Evolutionary conservation across 441 rosid genomes (phyloP), one percentile per base, ranked within the genome.

Genomic region (Cnidoscolus chayamansa): DNA sequence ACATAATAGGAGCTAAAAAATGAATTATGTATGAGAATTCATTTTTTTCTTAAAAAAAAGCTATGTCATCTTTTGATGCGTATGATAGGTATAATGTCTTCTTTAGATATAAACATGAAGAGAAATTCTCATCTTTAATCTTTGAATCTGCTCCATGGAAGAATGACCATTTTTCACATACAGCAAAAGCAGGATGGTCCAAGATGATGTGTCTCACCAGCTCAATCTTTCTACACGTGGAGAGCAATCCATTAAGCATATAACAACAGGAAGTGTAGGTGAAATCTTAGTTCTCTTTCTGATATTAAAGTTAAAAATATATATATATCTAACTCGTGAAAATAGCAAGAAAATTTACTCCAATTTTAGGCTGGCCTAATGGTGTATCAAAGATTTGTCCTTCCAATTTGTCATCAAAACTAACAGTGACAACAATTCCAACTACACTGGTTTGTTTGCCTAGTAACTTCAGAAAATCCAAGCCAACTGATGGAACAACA

Each of bases 171-270:
- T 35, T 35, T 35, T 35, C 40, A 35, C 40, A 35, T 55, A 47
- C 72, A 55, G 63, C 3, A 55, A 16, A 16, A 16, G 59, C 45
- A 53, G 56, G 70, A 2, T 17, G 17, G 31, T 25, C 70, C n/a
- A 51, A 43, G 19, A 3, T 10, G 9, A 37, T 45, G 65, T 10
- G 16, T 20, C 62, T 57, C 43, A 35, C 48, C 15, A 69, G 56
- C 64, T 55, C 31, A 56, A 56, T 37, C 54, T 35, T 35, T 35
- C 40, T 58, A 19, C 45, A 17, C 55, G 45, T 43, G 12, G 4
- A 9, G 55, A 55, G 35, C 15, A 54, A 54, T 35, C 11, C 37
- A 68, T 7, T 59, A 68, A 56, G 70, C 70, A 20, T 66, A 66
- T 25, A 10, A 20, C 57, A 49, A 31, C 54, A n/a, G 68, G 16